A percentile compares a stretch with the other conserved stretches of the same genome.
phyloP scores from a whole-genome alignment of 2,329 filamentous ascomycete species.

The Sporothrix luriei region DNA sequence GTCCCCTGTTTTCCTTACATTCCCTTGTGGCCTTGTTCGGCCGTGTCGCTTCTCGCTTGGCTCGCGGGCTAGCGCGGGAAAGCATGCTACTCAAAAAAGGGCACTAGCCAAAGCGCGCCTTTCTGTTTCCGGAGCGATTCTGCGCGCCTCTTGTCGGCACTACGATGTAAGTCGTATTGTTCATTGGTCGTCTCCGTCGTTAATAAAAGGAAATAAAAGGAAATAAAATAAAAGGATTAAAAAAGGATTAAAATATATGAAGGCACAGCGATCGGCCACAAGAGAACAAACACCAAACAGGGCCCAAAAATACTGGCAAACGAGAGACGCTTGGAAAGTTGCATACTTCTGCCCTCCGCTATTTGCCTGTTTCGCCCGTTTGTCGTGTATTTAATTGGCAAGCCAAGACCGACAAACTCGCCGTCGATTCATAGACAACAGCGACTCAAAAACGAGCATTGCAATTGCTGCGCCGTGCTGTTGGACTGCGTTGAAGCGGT shows the following conservation, averaged over 20 bases:
- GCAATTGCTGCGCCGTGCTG: too few relatives aligned
- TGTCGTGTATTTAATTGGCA: background rate
- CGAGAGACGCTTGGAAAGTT: background rate
- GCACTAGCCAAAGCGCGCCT: background rate
- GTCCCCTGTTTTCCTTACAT: background rate
- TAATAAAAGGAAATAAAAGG: background rate
- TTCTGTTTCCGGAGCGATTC: slow-evolving; percentile 28
- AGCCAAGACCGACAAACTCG: background rate
- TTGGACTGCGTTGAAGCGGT: background rate
- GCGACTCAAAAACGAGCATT: too few relatives aligned
- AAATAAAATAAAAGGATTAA: background rate
- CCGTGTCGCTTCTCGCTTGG: slow-evolving; percentile 1
- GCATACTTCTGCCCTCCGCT: background rate
- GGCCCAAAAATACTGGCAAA: too few relatives aligned
- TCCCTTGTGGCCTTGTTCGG: background rate
- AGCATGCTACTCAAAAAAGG: background rate
- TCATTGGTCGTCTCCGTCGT: background rate
- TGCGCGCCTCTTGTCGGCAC: slow-evolving; percentile 24
- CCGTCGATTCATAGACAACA: background rate
- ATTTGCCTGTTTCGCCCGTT: slow-evolving; percentile 4
- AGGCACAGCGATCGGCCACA: background rate
- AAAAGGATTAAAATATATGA: slow-evolving; percentile 9
- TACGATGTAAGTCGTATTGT: background rate
- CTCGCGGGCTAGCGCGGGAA: background rate
- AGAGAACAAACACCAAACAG: background rate